These are phyloP conservation scores for Russula ochroleuca DNA, from an alignment of 768 basidiomycete species.

Conservation along the genomic window DNA sequence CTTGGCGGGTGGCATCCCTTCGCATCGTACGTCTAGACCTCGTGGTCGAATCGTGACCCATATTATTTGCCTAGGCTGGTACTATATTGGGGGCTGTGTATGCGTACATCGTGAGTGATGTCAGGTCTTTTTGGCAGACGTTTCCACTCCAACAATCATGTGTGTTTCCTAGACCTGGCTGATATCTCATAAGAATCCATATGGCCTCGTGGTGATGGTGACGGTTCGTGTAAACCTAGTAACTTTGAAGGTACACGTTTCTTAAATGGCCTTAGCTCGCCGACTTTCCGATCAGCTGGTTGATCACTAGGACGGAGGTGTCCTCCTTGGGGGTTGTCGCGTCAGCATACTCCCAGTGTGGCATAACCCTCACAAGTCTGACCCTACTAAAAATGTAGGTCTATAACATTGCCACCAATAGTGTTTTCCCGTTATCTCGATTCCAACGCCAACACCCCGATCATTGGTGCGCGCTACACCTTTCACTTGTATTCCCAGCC, in stretches of 20 bases:
- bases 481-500: neutral
- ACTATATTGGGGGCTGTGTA: constrained; percentile 35
- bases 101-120: constrained; percentile 35
- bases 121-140: neutral
- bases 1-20: constrained; percentile 45
- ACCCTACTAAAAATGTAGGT: constrained; percentile 30
- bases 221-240: constrained; percentile 32
- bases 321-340: constrained; percentile 43
- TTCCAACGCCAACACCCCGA: neutral
- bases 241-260: neutral
- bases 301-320: constrained; percentile 39
- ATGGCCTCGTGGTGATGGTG: constrained; percentile 39
- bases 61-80: constrained; percentile 30
- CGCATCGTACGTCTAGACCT: constrained; percentile 37
- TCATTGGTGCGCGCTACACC: constrained; percentile 13
- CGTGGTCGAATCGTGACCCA: neutral
- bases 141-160: neutral
- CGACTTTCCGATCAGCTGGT: constrained; percentile 45
- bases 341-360: constrained; percentile 32
- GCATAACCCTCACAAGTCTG: neutral
- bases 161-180: constrained; percentile 35
- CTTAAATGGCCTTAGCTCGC: constrained; percentile 34
- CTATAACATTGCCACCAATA: constrained; percentile 44
- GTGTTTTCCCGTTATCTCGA: constrained; percentile 35
- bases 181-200: constrained; percentile 41